These are phyloP conservation scores for Noccaea caerulescens DNA, from an alignment of 345 rosid species.

Conservation along the genomic window DNA sequence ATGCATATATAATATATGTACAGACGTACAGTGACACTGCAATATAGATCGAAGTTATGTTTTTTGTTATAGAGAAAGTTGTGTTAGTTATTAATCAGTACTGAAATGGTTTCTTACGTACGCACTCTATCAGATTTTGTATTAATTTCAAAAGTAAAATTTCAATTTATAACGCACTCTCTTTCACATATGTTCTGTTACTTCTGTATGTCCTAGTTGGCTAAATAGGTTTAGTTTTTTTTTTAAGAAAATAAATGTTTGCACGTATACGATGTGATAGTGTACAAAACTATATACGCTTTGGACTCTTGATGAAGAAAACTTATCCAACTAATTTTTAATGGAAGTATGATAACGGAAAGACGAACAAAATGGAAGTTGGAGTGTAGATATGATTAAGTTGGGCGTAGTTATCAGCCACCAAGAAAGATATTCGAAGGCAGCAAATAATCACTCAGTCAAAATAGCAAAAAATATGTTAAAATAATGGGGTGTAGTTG, in stretches of 20 bases:
- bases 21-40: neutral
- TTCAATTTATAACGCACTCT: too few relatives aligned
- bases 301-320: slow-evolving; percentile 5
- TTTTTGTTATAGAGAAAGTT: neutral
- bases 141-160: too few relatives aligned
- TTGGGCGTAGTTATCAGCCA: slow-evolving; percentile 43
- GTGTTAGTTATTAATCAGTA: neutral
- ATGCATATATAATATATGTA: neutral
- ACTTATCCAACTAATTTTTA: neutral
- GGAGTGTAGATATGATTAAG: slow-evolving; percentile 41
- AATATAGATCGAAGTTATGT: neutral
- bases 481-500: slow-evolving; percentile 33
- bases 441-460: slow-evolving; percentile 12
- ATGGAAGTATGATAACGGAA: slow-evolving; percentile 38
- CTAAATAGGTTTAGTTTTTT: neutral
- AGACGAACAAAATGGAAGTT: slow-evolving; percentile 31
- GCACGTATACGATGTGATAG: neutral
- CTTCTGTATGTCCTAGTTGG: neutral
- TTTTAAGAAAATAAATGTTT: neutral
- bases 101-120: neutral
- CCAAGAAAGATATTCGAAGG: slow-evolving; percentile 33
- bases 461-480: neutral
- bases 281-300: neutral
- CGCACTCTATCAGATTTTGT: neutral
- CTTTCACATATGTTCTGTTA: too few relatives aligned